A percentile compares a stretch with the other conserved stretches of the same genome.
Conservation (phyloP, 352 stramenopile genomes). For the Phytophthora tubulina region DNA sequence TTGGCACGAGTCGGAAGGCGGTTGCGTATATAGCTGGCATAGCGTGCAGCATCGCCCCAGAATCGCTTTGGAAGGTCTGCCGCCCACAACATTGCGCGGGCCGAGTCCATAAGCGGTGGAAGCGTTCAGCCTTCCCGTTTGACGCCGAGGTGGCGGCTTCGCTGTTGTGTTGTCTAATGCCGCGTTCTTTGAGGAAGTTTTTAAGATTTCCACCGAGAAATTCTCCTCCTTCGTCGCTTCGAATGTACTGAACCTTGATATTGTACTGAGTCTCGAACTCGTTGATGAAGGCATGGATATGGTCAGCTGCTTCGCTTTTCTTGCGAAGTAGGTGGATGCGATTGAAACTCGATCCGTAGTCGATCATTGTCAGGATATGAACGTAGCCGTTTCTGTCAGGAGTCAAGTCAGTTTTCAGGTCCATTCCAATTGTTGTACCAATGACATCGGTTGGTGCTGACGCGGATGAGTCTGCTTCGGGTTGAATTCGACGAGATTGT, state of each 20-base stretch:
- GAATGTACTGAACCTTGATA: constrained; percentile 2
- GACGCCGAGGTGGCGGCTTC: constrained; percentile 3
- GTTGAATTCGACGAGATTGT: constrained; percentile 4
- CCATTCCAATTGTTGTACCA: constrained; percentile 7
- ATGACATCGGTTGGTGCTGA: constrained; percentile 13
- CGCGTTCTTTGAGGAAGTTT: constrained; percentile 19
- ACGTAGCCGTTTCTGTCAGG: constrained; percentile 14
- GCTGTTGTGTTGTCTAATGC: neutral
- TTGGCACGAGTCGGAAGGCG: neutral
- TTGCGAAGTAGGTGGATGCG: constrained; percentile 7
- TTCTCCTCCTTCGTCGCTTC: constrained; percentile 8
- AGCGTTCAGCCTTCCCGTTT: constrained; percentile 20
- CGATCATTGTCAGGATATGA: constrained; percentile 21
- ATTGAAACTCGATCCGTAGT: constrained; percentile 17
- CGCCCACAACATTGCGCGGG: constrained; percentile 19
- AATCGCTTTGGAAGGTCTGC: constrained; percentile 9
- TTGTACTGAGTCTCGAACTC: constrained; percentile 15
- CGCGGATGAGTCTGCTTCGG: constrained; percentile 1
- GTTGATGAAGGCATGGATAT: constrained; percentile 12
- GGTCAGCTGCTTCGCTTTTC: constrained; percentile 6
- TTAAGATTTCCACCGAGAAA: constrained; percentile 6
- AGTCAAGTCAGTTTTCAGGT: constrained; percentile 17
- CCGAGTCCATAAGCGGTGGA: constrained; percentile 21
- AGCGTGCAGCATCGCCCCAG: constrained; percentile 17
- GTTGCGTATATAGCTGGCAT: constrained; percentile 23